These are phyloP conservation scores for Tausonia pullulans DNA, from an alignment of 1,284 basidiomycete genomes.

Conservation along the genomic window DNA sequence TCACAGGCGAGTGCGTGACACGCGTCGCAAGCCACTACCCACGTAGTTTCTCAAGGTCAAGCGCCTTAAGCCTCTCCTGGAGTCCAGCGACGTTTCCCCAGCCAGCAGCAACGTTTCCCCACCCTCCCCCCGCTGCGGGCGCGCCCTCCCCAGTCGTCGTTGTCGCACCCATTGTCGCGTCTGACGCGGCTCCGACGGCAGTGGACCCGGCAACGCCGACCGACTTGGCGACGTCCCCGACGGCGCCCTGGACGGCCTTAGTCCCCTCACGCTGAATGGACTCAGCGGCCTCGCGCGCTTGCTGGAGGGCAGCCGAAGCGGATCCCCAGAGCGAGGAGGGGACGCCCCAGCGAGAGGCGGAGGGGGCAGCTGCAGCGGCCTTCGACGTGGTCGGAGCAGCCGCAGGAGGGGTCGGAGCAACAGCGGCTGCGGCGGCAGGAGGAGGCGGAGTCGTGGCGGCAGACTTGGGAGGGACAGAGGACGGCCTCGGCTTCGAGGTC, in stretches of 20 bases:
- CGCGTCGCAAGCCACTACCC: neutral
- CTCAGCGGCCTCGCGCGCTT: slow-evolving; percentile 76
- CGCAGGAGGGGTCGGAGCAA: neutral
- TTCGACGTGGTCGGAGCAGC: neutral
- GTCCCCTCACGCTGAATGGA: slow-evolving; percentile 75
- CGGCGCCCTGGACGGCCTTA: slow-evolving; percentile 31
- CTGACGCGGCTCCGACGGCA: neutral
- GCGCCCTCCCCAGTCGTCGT: too few species aligned
- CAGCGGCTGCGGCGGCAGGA: slow-evolving; percentile 18
- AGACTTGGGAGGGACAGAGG: neutral
- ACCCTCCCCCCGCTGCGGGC: too few species aligned
- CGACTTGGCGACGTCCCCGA: slow-evolving; percentile 9
- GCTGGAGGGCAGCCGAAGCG: slow-evolving; percentile 73
- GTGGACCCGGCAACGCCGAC: slow-evolving; percentile 3
- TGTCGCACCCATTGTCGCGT: too few species aligned
- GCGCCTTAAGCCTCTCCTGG: slow-evolving; percentile 53
- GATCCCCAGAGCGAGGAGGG: slow-evolving; percentile 62
- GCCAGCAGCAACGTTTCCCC: neutral
- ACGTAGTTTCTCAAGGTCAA: slow-evolving; percentile 77
- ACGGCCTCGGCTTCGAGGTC: slow-evolving; percentile 7
- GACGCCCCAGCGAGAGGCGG: slow-evolving; percentile 35
- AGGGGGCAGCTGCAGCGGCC: slow-evolving; percentile 15
- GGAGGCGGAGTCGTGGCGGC: slow-evolving; percentile 11
- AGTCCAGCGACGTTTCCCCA: slow-evolving; percentile 21
- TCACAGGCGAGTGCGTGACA: neutral